Base-by-base conservation (phyloP, 331 rosid genomes). In the Acacia pycnantha region DNA sequence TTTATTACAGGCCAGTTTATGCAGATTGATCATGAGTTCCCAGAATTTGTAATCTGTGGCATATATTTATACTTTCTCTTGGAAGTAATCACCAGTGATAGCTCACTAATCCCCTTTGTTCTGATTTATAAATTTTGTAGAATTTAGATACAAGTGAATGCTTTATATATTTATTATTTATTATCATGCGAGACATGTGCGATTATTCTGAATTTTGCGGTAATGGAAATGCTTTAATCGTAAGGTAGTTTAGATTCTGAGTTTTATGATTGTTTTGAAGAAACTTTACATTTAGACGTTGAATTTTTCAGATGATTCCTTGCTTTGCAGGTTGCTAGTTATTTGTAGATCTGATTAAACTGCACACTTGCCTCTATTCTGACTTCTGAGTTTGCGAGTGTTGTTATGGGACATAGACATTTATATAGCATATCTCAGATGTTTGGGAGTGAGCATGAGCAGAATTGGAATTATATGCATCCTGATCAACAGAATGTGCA, bases 381-480 rank as follows among this genome's bases (percentile, higher is more conserved):
- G 74, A 62, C 77, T 80, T 76, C 43, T 46, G 70, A 71, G 84
- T 77, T 86, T 78, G 76, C 77, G 53, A 88, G 81, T 70, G 79
- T 76, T 85, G 64, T 73, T 77, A 94, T 94, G 98, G 98, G 94
- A 79, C 98, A 94, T 73, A 88, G 95, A 80, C 98, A 92, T 80
- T 68, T 83, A 68, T 89, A 88, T 82, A 82, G 82, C 84, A 73
- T 94, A 80, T 82, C 98, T 78, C 90, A 90, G 77, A 77, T 87
- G 82, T 88, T 86, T 75, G 95, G 90, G 77, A 85, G 82, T 66
- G 98, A 94, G 83, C 84, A 89, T 77, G 98, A 94, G 77, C 95
- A 82, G 79, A 89, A 92, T 77, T 92, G 97, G 98, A 89, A 82
- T 88, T 91, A 88, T 82, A 81, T 89, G 84, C 96, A 85, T 56